Evolutionary conservation across 306 rosid species (phyloP).

Genomic region (Malus domestica): ASM211411v1 NC_041792.1:19267407-19267906

Average conservation of each 20-base stretch:
- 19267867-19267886: slow-evolving; percentile 90
- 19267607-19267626: not conserved
- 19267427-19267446: too few relatives aligned
- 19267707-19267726: slow-evolving; percentile 96
- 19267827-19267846: slow-evolving; percentile 96
- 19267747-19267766: slow-evolving; percentile 89
- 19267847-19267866: slow-evolving; percentile 86
- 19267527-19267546: not conserved
- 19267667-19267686: slow-evolving; percentile 4
- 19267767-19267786: slow-evolving; percentile 96
- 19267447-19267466: too few relatives aligned
- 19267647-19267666: slow-evolving; percentile 7
- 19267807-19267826: slow-evolving; percentile 84
- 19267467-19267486: too few relatives aligned
- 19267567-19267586: not conserved
- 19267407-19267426: too few relatives aligned
- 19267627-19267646: not conserved
- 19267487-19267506: not conserved
- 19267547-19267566: not conserved
- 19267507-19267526: not conserved
- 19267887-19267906: slow-evolving; percentile 94
- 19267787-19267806: slow-evolving; percentile 95
- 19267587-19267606: not conserved
- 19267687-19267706: slow-evolving; percentile 10
- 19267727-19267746: slow-evolving; percentile 95